Conservation (phyloP, 2,329 filamentous ascomycete genomes). For the Cryoendolithus antarcticus region DNA sequence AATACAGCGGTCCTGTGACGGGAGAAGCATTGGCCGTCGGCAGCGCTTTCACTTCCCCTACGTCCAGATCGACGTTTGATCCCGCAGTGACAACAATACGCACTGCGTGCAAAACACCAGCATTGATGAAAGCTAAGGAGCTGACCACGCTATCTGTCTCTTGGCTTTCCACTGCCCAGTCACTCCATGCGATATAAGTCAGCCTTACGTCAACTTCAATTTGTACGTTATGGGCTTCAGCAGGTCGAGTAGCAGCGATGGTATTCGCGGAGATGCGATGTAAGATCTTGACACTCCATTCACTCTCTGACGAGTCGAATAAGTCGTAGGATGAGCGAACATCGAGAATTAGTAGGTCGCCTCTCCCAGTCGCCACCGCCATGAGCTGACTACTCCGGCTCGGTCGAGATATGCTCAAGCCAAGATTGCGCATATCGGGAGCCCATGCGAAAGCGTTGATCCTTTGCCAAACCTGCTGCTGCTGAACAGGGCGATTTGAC, state of each 20-base stretch:
- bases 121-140: no score
- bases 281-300: constrained; percentile 10
- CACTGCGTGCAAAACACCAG: no score
- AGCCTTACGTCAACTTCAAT: no score
- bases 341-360: constrained; percentile 26
- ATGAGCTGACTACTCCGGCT: constrained; percentile 17
- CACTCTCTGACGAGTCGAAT: constrained; percentile 1
- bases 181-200: no score
- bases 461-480: constrained; percentile 22
- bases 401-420: not conserved
- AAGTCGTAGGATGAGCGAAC: constrained; percentile 27
- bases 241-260: no score
- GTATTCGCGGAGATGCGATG: constrained; percentile 3
- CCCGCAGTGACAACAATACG: no score
- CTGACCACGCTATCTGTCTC: no score
- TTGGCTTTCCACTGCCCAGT: no score
- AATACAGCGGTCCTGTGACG: constrained; percentile 12
- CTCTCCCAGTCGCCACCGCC: constrained; percentile 30
- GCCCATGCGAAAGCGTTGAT: constrained; percentile 33
- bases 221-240: no score
- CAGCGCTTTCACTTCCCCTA: no score
- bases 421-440: not conserved
- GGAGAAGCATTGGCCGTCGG: no score
- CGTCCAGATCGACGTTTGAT: no score
- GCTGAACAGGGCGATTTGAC: constrained; percentile 12